These are phyloP conservation scores for Galerina marginata DNA, from an alignment of 768 basidiomycete genomes.

Conservation along the genomic window DNA sequence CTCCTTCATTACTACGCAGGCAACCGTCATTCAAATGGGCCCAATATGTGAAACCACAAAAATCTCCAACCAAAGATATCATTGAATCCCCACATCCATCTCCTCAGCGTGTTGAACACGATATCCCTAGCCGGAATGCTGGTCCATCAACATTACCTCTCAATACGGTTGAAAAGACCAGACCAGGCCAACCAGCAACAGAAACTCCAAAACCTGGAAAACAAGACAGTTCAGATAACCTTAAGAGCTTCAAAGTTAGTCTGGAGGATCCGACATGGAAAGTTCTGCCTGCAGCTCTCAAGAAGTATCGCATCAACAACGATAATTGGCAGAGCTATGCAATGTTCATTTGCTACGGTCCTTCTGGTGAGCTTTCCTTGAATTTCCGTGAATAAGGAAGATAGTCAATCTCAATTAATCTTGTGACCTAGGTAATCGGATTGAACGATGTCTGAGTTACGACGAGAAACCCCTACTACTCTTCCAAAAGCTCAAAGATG, in stretches of 20 bases:
- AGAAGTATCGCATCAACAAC: constrained; percentile 98
- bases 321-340: constrained; percentile 99
- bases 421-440: constrained; percentile 61
- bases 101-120: constrained; percentile 79
- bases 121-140: constrained; percentile 48
- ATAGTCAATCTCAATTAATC: neutral
- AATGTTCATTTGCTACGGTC: constrained; percentile 98
- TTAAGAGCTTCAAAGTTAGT: constrained; percentile 97
- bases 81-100: constrained; percentile 82
- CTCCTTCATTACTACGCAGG: constrained; percentile 55
- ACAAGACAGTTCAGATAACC: constrained; percentile 74
- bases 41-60: constrained; percentile 73
- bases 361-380: constrained; percentile 64
- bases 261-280: constrained; percentile 99
- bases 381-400: neutral
- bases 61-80: constrained; percentile 80
- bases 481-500: constrained; percentile 97
- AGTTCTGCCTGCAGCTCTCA: constrained; percentile 95
- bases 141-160: constrained; percentile 33
- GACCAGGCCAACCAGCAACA: constrained; percentile 36
- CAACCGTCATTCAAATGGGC: constrained; percentile 93
- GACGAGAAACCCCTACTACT: constrained; percentile 97
- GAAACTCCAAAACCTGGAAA: constrained; percentile 52
- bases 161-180: constrained; percentile 36
- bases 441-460: constrained; percentile 94